Evolutionary conservation across 441 rosid species (phyloP), one percentile per base, ranked within the genome.

Genomic region (Euphorbia schlechtendalii): DNA sequence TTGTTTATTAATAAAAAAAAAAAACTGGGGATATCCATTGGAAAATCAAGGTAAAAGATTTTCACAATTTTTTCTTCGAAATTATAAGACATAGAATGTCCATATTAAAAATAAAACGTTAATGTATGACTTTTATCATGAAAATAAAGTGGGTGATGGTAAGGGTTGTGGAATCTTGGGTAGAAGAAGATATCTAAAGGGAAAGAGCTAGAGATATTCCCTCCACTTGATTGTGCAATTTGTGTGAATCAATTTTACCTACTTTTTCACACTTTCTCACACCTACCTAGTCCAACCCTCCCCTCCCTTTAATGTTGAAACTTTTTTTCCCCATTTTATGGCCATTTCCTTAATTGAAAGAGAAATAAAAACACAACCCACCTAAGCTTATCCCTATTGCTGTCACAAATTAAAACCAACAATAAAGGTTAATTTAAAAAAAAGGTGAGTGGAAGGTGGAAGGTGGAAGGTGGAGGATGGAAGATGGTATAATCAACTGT

Each of bases 71-170:
- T n/a, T n/a, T n/a, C n/a, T n/a, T n/a, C n/a, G n/a, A n/a, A n/a
- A n/a, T n/a, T n/a, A n/a, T n/a, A n/a, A n/a, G n/a, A n/a, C n/a
- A n/a, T n/a, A n/a, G n/a, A n/a, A n/a, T n/a, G n/a, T n/a, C n/a
- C n/a, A n/a, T n/a, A n/a, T n/a, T n/a, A n/a, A n/a, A n/a, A n/a
- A n/a, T n/a, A n/a, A n/a, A n/a, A n/a, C n/a, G n/a, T n/a, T n/a
- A n/a, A n/a, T n/a, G n/a, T n/a, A n/a, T n/a, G n/a, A n/a, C n/a
- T n/a, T n/a, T n/a, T n/a, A n/a, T n/a, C n/a, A n/a, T n/a, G n/a
- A n/a, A n/a, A n/a, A n/a, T n/a, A 78, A 67, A 72, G 78, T 74
- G 80, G 78, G 59, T 59, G 78, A 78, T 63, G 80, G 80, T 63
- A 69, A 70, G 75, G 70, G 73, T 61, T 45, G 41, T 74, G 71